phyloP scores from a whole-genome alignment of 257 asterid species.

The Solanum microdontum region DNA sequence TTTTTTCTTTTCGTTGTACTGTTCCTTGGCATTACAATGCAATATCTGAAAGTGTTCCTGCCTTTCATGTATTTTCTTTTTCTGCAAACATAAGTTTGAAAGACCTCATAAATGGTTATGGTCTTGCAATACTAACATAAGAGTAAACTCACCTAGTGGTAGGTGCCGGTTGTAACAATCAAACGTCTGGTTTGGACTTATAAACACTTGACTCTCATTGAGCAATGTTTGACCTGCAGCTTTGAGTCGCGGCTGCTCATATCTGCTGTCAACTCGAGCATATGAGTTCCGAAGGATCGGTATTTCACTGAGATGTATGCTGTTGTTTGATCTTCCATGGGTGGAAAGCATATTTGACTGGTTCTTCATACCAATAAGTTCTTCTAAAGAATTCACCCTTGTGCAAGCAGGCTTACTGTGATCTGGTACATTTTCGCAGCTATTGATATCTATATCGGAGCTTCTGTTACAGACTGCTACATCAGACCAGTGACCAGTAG shows the following conservation, averaged over 20 bases:
- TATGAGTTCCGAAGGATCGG: constrained; percentile 13
- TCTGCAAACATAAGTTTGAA: not conserved
- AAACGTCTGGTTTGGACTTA: constrained; percentile 2
- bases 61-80: not conserved
- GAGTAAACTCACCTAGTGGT: constrained; percentile 33
- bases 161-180: constrained; percentile 22
- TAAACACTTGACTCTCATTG: constrained; percentile 13
- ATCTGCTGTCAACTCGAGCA: constrained; percentile 21
- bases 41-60: not conserved
- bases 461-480: not conserved
- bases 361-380: constrained; percentile 22
- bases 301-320: not conserved
- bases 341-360: not conserved
- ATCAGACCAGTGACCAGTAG: not conserved
- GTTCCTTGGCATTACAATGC: not conserved
- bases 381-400: constrained; percentile 23
- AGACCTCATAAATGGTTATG: not conserved
- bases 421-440: constrained; percentile 7
- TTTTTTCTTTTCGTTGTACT: not conserved
- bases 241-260: not conserved
- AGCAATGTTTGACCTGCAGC: constrained; percentile 7
- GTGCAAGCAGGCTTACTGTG: constrained; percentile 13
- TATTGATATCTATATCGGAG: constrained; percentile 12
- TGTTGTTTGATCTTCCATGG: constrained; percentile 7
- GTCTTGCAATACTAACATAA: not conserved